Evolutionary conservation across 139 green algal species (phyloP).

Genomic region (Coelastrella sp.): DNA sequence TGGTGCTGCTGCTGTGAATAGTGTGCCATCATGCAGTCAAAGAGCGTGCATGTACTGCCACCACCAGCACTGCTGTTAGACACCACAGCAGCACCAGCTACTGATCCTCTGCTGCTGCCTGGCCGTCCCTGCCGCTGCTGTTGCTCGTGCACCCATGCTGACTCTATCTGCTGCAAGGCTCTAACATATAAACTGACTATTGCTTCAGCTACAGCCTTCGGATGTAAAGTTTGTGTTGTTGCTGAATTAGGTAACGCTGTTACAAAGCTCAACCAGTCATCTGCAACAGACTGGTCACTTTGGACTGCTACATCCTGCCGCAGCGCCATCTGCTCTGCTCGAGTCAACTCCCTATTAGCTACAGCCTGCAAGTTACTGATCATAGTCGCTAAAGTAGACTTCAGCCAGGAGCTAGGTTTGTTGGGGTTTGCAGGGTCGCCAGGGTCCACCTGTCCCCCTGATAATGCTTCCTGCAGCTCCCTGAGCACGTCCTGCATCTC

Average conservation of each 20-base stretch:
- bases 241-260: not conserved
- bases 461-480: not conserved
- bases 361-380: not conserved
- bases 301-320: slow-evolving; percentile 26
- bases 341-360: not conserved
- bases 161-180: slow-evolving; percentile 16
- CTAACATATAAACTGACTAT: slow-evolving; percentile 32
- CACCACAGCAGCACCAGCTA: not conserved
- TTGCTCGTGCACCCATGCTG: not conserved
- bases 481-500: not conserved
- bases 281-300: slow-evolving; percentile 29
- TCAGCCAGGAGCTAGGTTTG: not conserved
- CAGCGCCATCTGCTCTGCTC: not conserved
- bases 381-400: not conserved
- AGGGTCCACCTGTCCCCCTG: not conserved
- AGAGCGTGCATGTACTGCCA: not conserved
- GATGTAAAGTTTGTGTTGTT: not conserved
- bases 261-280: slow-evolving; percentile 20
- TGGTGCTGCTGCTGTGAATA: slow-evolving; percentile 39
- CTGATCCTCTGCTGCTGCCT: not conserved
- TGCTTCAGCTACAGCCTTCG: slow-evolving; percentile 18
- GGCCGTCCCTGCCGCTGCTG: slow-evolving; percentile 11
- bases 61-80: not conserved
- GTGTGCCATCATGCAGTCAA: slow-evolving; percentile 46
- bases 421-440: not conserved